These are phyloP conservation scores for Podaxis sp. DNA, from an alignment of 768 basidiomycete genomes.

Conservation along the genomic window DNA sequence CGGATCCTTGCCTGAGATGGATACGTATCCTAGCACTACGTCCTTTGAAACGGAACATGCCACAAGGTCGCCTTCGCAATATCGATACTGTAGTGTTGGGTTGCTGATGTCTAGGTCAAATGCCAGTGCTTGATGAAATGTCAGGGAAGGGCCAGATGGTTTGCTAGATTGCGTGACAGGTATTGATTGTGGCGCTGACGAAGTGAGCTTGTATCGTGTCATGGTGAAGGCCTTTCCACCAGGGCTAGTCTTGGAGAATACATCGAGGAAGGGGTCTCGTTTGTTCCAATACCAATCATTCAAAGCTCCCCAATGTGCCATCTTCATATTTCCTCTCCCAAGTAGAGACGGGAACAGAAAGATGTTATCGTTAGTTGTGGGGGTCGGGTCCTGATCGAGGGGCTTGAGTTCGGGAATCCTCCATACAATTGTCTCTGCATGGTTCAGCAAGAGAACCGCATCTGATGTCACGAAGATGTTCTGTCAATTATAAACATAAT, in stretches of 20 bases:
- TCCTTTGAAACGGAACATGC: not conserved
- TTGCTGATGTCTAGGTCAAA: not conserved
- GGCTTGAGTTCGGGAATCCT: conserved; percentile 11
- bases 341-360: not conserved
- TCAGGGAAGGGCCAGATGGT: not conserved
- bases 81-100: not conserved
- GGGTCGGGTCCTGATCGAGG: not conserved
- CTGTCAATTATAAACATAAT: not conserved
- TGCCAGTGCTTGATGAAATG: not conserved
- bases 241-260: not conserved
- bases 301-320: not conserved
- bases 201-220: not conserved
- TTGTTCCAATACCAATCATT: conserved; percentile 11
- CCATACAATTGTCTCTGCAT: conserved; percentile 8
- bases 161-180: not conserved
- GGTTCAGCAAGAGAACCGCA: not conserved
- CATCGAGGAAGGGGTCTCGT: not conserved
- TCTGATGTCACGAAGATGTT: conserved; percentile 4
- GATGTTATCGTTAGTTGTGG: not conserved
- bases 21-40: not conserved
- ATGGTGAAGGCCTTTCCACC: not conserved
- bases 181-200: not conserved
- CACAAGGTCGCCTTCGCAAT: conserved; percentile 4
- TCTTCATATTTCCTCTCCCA: not conserved
- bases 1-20: not conserved